Base-by-base conservation (phyloP, 768 basidiomycete species). In the Serendipita sp. region DNA sequence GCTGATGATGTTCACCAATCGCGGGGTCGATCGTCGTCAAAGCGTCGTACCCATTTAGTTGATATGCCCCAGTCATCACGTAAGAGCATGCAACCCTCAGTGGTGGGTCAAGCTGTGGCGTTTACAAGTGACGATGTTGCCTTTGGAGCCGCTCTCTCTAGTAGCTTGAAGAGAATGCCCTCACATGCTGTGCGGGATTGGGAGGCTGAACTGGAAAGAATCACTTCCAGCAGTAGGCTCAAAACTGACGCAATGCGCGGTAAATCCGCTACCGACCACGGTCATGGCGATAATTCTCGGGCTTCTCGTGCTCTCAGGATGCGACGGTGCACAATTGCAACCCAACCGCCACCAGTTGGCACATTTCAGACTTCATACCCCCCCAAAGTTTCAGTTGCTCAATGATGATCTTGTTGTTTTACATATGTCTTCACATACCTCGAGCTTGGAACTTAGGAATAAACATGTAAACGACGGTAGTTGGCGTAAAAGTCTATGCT, bases 201-300 rank as follows among this genome's bases (percentile, higher is more conserved):
- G 88, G 88, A 90, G 72, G 83, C 81, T 71, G 87, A 89, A 75
- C 77, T 88, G 50, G 82, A 78, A 66, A 78, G 81, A 66, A 87
- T 89, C 67, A 87, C 88, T 73, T 74, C 76, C 68, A 75, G 75
- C 72, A 86, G 82, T 73, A 80, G 79, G 63, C 71, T 74, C 64
- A 75, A 71, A 63, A 79, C 74, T 53, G 72, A 69, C 18, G 71
- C 72, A 55, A 76, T 79, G 72, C 23, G 44, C 53, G 36, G 55
- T 60, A 34, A 37, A 36, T 31, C 29, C 11, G 11, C 55, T 10
- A 37, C 29, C 10, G 27, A 31, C 27, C n/a, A n/a, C 10, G 55
- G 27, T 8, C 55, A 60, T 34, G 55, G 16, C 55, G 55, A n/a
- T 10, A 10, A 29, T 27, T 27, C 55, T 23, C 55, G 55, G 11